phyloP scores from a whole-genome alignment of 2,329 filamentous ascomycete genomes.

The Stromatinia cepivora region DNA sequence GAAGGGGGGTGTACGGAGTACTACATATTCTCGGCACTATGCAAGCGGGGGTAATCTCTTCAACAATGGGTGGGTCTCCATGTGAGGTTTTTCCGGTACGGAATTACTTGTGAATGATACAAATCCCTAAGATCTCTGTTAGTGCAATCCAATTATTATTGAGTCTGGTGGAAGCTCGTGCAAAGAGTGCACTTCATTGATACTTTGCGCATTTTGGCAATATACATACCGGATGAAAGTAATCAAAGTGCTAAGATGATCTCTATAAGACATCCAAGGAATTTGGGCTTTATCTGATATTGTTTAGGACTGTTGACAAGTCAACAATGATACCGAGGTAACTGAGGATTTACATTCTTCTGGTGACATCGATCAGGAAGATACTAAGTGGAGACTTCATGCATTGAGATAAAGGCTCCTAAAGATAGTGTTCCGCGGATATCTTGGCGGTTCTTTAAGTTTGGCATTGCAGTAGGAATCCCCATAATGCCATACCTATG shows the following conservation, averaged over 20 bases:
- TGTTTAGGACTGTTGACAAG: background rate
- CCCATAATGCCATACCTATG: background rate
- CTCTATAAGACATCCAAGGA: background rate
- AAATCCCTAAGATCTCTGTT: background rate
- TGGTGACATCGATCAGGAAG: background rate
- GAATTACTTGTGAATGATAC: background rate
- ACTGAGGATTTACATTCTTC: background rate
- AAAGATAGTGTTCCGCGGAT: background rate
- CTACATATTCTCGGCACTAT: constrained; percentile 14
- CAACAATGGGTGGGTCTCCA: constrained; percentile 3
- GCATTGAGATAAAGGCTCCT: background rate
- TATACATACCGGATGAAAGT: background rate
- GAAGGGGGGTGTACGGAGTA: no score
- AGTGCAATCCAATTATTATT: background rate
- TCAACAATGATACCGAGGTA: background rate
- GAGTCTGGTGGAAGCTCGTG: background rate
- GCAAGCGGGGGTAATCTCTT: background rate
- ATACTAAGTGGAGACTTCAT: background rate
- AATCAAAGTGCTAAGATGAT: background rate
- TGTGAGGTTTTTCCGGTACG: background rate
- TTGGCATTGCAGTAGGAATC: background rate
- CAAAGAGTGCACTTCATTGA: background rate
- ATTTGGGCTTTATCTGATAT: background rate
- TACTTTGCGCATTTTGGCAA: background rate
- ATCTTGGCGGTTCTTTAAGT: background rate